These are phyloP conservation scores for Thinopyrum elongatum DNA, from an alignment of 176 grass and related monocot genomes.

Conservation along the genomic window DNA sequence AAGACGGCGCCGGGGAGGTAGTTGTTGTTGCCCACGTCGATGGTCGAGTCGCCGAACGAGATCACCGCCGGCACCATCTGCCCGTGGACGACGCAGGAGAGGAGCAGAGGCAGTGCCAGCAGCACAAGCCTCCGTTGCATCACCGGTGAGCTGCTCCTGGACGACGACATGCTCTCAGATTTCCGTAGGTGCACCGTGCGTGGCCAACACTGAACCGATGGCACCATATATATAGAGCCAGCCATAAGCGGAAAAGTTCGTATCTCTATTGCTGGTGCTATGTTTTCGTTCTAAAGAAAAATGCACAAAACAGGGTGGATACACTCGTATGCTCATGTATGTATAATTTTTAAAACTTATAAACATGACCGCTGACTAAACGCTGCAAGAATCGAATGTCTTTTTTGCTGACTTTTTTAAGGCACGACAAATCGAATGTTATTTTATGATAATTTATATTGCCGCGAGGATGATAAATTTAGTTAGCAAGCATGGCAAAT, in stretches of 20 bases:
- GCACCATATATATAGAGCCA: neutral
- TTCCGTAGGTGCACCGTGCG: neutral
- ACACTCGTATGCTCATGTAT: too few species aligned
- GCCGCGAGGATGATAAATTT: too few species aligned
- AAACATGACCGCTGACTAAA: too few species aligned
- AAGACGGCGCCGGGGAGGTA: conserved; percentile 45
- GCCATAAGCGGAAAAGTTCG: neutral
- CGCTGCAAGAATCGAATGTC: too few species aligned
- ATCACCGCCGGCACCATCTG: conserved; percentile 66
- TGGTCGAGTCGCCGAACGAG: conserved; percentile 79
- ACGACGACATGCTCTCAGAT: neutral
- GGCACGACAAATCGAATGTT: too few species aligned
- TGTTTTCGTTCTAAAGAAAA: neutral
- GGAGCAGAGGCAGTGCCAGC: conserved; percentile 4
- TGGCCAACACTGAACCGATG: neutral
- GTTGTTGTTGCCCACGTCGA: conserved; percentile 91
- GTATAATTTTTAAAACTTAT: too few species aligned
- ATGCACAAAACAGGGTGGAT: too few species aligned
- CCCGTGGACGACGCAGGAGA: conserved; percentile 1
- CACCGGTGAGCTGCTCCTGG: neutral
- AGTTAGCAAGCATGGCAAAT: too few species aligned
- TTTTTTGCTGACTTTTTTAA: too few species aligned
- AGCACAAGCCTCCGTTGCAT: neutral
- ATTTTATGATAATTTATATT: too few species aligned
- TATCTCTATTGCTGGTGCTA: neutral